Evolutionary conservation across 371 early-diverging fungal genomes (phyloP), one percentile per base, ranked within the genome.

Genomic region (Cokeromyces recurvatus): DNA sequence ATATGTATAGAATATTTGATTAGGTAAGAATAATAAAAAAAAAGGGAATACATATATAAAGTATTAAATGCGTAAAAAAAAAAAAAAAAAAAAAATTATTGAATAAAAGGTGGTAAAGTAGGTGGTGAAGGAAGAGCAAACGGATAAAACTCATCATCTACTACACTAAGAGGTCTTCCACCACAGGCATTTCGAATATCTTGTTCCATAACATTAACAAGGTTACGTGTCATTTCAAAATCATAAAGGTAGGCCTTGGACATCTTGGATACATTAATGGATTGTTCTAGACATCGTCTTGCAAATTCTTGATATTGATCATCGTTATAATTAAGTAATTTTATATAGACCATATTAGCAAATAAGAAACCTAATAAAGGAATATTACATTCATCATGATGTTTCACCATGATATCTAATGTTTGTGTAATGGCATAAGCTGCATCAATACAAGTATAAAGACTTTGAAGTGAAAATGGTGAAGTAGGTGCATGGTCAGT

Each of bases 281-380:
- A 72, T 19, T 48, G 68, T 43, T 55, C 45, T 38, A 72, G 38
- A 22, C 53, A 52, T 20, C 48, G 37, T 34, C 43, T 39, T 16
- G 63, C 72, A 17, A 62, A 48, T 31, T 55, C 63, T 29, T 35
- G 38, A 21, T 48, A 59, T 15, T 59, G 53, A 34, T 40, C 51
- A 27, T 63, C 54, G 21, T 41, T 46, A 38, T 64, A 66, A 14
- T 51, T 58, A 9, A 66, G 21, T 11, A 64, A 29, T 25, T 69
- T 66, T 31, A 53, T 40, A 38, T 67, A 73, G 4, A 70, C 65
- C 31, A 61, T 54, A 39, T 69, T 69, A 17, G 66, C 58, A 55
- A 73, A 73, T 15, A 67, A 43, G 16, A 69, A 43, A 3, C 65
- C 61, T 4, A 67, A 36, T 27, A 73, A 27, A 4, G 74, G 74